These are phyloP conservation scores for Pholiota molesta DNA, from an alignment of 768 basidiomycete genomes.

Conservation along the genomic window DNA sequence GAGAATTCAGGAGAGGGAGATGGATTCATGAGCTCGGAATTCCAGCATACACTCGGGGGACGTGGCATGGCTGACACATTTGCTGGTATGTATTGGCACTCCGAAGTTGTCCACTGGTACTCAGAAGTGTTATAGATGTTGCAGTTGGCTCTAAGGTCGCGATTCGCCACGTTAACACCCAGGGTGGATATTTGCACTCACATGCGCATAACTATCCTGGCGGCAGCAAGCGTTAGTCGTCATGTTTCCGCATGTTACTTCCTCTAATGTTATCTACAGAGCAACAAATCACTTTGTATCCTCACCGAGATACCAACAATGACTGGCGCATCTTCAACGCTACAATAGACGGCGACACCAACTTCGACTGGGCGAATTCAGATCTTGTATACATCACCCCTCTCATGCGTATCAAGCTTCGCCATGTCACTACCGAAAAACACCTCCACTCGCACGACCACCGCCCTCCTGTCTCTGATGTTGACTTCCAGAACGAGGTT, in stretches of 20 bases:
- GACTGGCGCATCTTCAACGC: conserved; percentile 86
- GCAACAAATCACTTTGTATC: conserved; percentile 99
- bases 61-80: conserved; percentile 92
- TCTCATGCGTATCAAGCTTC: conserved; percentile 75
- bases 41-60: conserved; percentile 93
- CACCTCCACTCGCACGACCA: conserved; percentile 94
- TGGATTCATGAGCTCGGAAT: conserved; percentile 99
- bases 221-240: conserved; percentile 78
- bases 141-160: conserved; percentile 81
- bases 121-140: conserved; percentile 57
- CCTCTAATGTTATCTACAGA: conserved; percentile 48
- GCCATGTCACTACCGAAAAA: conserved; percentile 81
- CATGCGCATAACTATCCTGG: conserved; percentile 88
- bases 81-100: conserved; percentile 59
- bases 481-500: conserved; percentile 99
- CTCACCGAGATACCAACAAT: conserved; percentile 97
- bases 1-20: conserved; percentile 94
- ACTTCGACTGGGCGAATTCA: conserved; percentile 47
- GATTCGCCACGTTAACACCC: conserved; percentile 92
- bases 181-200: conserved; percentile 98
- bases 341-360: conserved; percentile 44
- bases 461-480: conserved; percentile 93
- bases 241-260: neutral
- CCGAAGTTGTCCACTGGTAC: neutral
- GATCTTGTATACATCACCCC: conserved; percentile 68